phyloP scores from a whole-genome alignment of 2,329 filamentous ascomycete species.

The Sporothrix phasma region DNA sequence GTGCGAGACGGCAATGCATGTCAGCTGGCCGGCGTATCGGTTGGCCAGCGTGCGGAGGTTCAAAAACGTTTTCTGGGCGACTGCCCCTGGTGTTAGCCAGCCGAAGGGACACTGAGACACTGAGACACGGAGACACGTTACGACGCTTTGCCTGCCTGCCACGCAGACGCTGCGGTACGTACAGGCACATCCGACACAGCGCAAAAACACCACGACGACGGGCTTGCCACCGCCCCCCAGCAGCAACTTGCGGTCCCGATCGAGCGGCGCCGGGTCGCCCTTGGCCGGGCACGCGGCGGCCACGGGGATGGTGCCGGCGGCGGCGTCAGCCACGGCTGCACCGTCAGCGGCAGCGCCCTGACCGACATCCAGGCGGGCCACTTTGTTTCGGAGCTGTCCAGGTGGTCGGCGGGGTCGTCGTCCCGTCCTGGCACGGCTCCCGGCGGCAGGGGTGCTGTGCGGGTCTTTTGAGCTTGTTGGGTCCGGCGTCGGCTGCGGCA shows the following conservation, averaged over 20 bases:
- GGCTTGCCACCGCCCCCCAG: conserved; percentile 35
- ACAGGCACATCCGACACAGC: conserved; percentile 48
- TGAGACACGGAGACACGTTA: not conserved
- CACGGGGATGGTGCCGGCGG: conserved; percentile 39
- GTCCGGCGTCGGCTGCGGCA: not conserved
- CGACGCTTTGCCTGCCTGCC: not conserved
- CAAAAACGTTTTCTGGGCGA: conserved; percentile 48
- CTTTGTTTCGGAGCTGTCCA: conserved; percentile 21
- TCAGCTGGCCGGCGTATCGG: conserved; percentile 37
- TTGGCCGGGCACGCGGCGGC: conserved; percentile 34
- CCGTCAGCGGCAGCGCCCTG: conserved; percentile 40
- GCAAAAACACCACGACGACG: conserved; percentile 41
- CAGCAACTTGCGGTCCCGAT: conserved; percentile 35
- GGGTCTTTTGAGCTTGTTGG: conserved; percentile 25
- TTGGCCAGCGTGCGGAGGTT: conserved; percentile 45
- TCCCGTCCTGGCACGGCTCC: conserved; percentile 24
- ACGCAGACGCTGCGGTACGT: conserved; percentile 23
- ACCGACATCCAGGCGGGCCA: conserved; percentile 41
- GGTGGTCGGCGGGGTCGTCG: conserved; percentile 23
- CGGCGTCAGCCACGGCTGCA: conserved; percentile 44
- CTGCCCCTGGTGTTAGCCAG: conserved; percentile 23
- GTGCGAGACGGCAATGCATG: conserved; percentile 51
- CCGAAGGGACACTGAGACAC: too few species aligned
- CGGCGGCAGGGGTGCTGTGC: conserved; percentile 18
- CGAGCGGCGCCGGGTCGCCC: conserved; percentile 39